These are phyloP conservation scores for Pelargonium myrrhifolium DNA, from an alignment of 441 rosid genomes.

Conservation along the genomic window DNA sequence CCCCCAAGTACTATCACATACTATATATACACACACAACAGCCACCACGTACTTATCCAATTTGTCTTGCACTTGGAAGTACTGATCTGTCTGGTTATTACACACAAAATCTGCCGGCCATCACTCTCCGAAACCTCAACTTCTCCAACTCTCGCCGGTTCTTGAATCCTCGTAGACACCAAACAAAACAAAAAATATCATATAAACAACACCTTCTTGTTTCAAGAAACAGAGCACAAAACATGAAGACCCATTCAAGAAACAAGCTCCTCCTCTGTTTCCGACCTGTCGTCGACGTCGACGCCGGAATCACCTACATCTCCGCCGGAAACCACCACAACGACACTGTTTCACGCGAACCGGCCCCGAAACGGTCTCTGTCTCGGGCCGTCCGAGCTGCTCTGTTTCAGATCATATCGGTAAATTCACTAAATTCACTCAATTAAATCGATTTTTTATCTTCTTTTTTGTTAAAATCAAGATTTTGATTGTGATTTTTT, in stretches of 20 bases:
- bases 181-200: no score
- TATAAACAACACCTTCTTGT: no score
- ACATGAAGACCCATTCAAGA: constrained; percentile 33
- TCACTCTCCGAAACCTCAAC: no score
- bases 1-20: no score
- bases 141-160: no score
- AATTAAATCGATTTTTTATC: no score
- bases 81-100: no score
- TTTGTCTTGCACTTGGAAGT: no score
- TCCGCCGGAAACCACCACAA: constrained; percentile 5
- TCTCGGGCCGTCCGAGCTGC: constrained; percentile 29
- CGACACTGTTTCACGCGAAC: not conserved
- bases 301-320: not conserved
- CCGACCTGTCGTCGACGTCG: constrained; percentile 32
- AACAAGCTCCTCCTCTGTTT: constrained; percentile 40
- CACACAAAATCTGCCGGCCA: no score
- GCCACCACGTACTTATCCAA: no score
- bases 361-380: constrained; percentile 17
- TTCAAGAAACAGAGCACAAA: not conserved
- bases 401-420: constrained; percentile 27
- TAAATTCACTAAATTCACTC: constrained; percentile 4
- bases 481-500: not conserved
- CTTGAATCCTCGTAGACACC: no score
- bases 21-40: no score
- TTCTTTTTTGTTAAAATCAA: not conserved